These are phyloP conservation scores for Pseudoturritis turrita DNA, from an alignment of 345 rosid species.

Conservation along the genomic window DNA sequence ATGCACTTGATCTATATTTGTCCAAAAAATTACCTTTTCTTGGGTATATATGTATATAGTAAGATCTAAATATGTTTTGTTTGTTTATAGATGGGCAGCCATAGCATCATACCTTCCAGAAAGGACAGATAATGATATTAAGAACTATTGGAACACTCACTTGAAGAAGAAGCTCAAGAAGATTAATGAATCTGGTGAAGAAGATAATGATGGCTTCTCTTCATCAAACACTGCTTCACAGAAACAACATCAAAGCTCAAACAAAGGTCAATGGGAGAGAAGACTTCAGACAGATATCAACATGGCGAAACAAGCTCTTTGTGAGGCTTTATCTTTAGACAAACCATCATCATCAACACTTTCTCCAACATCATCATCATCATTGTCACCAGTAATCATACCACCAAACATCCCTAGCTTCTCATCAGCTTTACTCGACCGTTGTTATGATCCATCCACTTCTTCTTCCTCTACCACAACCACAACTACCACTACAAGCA, in stretches of 20 bases:
- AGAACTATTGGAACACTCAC: constrained; percentile 95
- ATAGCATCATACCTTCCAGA: constrained; percentile 98
- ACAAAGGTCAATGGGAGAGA: constrained; percentile 90
- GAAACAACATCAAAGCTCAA: constrained; percentile 30
- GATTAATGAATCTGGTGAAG: constrained; percentile 35
- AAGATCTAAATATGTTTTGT: constrained; percentile 12
- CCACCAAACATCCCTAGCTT: constrained; percentile 20
- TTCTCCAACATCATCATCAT: constrained; percentile 16
- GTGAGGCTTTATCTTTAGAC: constrained; percentile 77
- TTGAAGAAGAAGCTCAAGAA: constrained; percentile 80
- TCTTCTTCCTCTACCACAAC: constrained; percentile 32
- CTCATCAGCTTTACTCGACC: constrained; percentile 21
- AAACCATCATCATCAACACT: constrained; percentile 30
- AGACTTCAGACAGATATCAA: constrained; percentile 87
- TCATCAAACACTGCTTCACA: constrained; percentile 24
- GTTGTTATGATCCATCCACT: constrained; percentile 27
- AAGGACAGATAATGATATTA: constrained; percentile 94
- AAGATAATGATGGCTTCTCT: constrained; percentile 15
- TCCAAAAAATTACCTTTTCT: background rate
- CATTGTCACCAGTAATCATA: constrained; percentile 13
- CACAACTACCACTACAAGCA: constrained; percentile 23
- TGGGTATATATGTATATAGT: background rate
- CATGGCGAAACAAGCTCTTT: constrained; percentile 80
- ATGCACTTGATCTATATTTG: constrained; percentile 4
- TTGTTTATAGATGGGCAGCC: constrained; percentile 86